Percentiles rank a stretch among this genome's conserved stretches.
phyloP scores from a whole-genome alignment of 2,329 filamentous ascomycete genomes.

The Neofusicoccum parvum region DNA sequence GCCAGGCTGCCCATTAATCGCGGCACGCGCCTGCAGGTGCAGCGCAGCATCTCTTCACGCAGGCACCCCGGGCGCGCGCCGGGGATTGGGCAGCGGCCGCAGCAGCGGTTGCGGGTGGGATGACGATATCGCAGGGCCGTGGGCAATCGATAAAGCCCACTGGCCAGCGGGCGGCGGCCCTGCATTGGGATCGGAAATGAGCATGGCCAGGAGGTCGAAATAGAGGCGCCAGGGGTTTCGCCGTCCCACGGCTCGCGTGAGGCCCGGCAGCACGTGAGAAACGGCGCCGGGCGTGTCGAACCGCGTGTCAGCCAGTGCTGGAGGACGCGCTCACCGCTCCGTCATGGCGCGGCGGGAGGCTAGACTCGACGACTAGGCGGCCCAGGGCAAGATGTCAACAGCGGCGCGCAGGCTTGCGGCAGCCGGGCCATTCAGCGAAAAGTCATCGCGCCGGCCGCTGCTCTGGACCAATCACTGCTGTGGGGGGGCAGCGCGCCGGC shows the following conservation, averaged over 20 bases:
- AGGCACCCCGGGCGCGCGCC: not conserved
- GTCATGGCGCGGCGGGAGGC: not conserved
- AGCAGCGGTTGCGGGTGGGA: not conserved
- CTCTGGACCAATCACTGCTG: conserved; percentile 4
- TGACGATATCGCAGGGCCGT: not conserved
- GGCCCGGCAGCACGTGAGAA: not conserved
- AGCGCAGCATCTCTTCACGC: not conserved
- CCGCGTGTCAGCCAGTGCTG: not conserved
- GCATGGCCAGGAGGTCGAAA: conserved; percentile 10
- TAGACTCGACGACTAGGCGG: not conserved
- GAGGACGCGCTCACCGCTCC: conserved; percentile 11
- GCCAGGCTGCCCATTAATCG: not conserved
- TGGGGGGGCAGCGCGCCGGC: conserved; percentile 13
- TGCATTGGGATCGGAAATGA: conserved; percentile 9
- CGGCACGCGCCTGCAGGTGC: not conserved
- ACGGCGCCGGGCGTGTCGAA: not conserved
- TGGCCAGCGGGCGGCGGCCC: conserved; percentile 14
- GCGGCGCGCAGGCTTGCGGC: not conserved
- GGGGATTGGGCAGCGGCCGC: not conserved
- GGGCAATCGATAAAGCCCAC: conserved; percentile 16
- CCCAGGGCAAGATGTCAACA: conserved; percentile 2
- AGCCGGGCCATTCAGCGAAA: not conserved
- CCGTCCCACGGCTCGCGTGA: not conserved
- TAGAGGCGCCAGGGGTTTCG: conserved; percentile 10
- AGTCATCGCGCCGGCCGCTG: not conserved